Conservation (phyloP, 148 eudicot genomes). For the Selenicereus undatus region DNA sequence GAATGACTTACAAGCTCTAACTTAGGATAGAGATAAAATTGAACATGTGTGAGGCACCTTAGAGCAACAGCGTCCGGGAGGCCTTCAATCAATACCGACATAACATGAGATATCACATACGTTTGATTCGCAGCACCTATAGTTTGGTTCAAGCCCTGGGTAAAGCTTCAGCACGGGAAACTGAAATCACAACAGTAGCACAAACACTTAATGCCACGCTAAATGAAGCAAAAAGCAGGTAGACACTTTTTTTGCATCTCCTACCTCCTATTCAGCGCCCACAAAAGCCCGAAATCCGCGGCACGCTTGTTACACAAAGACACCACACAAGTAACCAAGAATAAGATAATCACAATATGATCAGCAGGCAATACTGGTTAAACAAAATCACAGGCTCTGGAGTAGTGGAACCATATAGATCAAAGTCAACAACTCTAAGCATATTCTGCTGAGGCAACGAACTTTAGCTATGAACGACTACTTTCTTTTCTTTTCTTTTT, state of each 20-base stretch:
- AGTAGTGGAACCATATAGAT: neutral
- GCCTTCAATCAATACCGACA: constrained; percentile 88
- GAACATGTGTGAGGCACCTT: constrained; percentile 90
- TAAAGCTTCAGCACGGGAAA: constrained; percentile 9
- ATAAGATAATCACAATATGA: neutral
- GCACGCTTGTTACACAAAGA: neutral
- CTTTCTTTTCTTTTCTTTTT: too few relatives aligned
- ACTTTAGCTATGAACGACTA: too few relatives aligned
- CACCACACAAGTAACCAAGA: neutral
- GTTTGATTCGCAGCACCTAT: constrained; percentile 9
- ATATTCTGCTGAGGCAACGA: neutral
- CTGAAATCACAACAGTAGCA: constrained; percentile 16
- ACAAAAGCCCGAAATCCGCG: neutral
- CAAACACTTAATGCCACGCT: neutral
- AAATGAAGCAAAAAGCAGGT: neutral
- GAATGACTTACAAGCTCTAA: constrained; percentile 72
- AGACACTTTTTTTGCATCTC: neutral
- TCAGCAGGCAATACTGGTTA: neutral
- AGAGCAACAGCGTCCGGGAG: constrained; percentile 93
- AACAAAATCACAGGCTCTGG: neutral
- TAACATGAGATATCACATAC: constrained; percentile 24
- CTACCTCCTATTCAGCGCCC: neutral
- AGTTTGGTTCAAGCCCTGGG: constrained; percentile 5
- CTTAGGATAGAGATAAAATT: constrained; percentile 69
- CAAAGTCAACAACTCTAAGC: neutral